phyloP scores from a whole-genome alignment of 148 eudicot genomes.

The Persicaria maculosa region DNA sequence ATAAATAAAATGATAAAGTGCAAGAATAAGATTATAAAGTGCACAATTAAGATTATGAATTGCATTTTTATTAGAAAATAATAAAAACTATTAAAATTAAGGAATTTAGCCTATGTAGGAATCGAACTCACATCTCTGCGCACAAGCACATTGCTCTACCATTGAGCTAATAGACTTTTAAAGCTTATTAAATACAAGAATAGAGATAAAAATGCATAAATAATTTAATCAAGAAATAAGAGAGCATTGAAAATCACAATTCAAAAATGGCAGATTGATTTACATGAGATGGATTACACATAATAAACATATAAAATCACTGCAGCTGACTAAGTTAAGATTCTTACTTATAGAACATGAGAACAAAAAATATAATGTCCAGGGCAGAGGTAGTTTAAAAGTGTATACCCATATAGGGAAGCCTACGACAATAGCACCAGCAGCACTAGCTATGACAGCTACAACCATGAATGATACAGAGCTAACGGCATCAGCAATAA shows the following conservation, averaged over 20 bases:
- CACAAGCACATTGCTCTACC: too few relatives aligned
- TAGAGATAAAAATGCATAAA: too few relatives aligned
- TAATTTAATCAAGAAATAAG: neutral
- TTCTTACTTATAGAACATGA: neutral
- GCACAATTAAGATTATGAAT: too few relatives aligned
- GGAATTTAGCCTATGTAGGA: too few relatives aligned
- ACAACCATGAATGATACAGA: conserved; percentile 58
- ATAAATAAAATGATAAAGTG: too few relatives aligned
- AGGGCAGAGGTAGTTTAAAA: conserved; percentile 2
- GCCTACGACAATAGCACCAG: conserved; percentile 86
- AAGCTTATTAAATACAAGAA: too few relatives aligned
- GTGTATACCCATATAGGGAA: conserved; percentile 76
- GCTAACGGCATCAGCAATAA: conserved; percentile 63
- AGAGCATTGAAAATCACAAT: neutral
- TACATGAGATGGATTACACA: neutral
- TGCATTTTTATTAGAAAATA: too few relatives aligned
- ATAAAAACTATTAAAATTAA: too few relatives aligned
- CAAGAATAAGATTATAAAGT: too few relatives aligned
- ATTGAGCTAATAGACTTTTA: too few relatives aligned
- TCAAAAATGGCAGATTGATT: neutral
- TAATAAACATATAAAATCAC: neutral
- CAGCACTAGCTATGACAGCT: conserved; percentile 68
- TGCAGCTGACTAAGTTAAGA: conserved; percentile 1
- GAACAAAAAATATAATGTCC: neutral
- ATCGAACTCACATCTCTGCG: too few relatives aligned